Base-by-base conservation (phyloP, 169 alveolate genomes). In the Cryptosporidium ryanae region DNA sequence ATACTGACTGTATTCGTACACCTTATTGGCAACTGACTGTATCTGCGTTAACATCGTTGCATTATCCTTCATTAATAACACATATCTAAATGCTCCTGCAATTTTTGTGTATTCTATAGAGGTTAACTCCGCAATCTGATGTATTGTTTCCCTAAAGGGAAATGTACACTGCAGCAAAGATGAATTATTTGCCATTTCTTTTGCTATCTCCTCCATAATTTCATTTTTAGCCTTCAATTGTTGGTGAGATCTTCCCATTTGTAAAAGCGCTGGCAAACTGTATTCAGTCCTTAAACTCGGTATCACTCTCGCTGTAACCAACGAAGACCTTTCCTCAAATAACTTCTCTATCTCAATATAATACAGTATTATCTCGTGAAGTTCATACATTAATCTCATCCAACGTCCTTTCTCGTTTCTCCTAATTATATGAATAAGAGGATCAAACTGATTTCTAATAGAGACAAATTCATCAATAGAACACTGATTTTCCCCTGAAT, bases 171-270 rank as follows among this genome's bases (percentile, higher is more conserved):
- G 83, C 25, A 68, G 83, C 49, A 68, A 32, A 52, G 65, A 50
- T 52, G 65, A 54, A 32, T 68, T 68, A 31, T 68, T 68, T 27
- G 66, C 83, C 83, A 68, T 68, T 49, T 68, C 83, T 29, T 68
- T 50, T 32, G 83, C 83, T 8, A 68, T 68, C n/a, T 52, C 66
- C 15, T 68, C 83, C 66, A 68, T 52, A 4, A 68, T 68, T 5
- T 68, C 83, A 49, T 68, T 68, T 52, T 68, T 68, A 5, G 55
- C 83, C 34, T 61, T 68, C 29, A 68, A 54, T 18, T 68, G 83
- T 31, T 68, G 83, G 3, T 68, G 83, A 68, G 83, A 68, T 50
- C 83, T 64, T 13, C 83, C 83, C 83, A 68, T 68, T 38, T 68
- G 67, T 65, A 68, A 50, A 7, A 68, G 25, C 2, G 32, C 55